Percentiles rank a stretch among this genome's conserved stretches.
phyloP scores from a whole-genome alignment of 371 early-diverging fungal species.

The Mucor piriformis region DNA sequence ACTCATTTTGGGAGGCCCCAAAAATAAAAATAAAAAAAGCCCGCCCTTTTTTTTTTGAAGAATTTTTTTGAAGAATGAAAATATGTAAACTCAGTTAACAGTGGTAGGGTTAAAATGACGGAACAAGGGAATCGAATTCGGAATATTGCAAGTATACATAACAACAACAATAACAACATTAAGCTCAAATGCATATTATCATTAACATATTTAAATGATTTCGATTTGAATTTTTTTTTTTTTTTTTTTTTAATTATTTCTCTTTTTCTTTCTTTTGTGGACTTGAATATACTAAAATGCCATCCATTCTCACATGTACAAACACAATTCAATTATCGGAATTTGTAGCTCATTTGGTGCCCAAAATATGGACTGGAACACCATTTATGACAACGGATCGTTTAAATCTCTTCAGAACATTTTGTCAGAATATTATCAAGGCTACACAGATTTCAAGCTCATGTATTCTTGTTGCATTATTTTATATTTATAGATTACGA shows the following conservation, averaged over 20 bases:
- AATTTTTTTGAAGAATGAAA: slow-evolving; percentile 1
- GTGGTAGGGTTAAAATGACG: not conserved
- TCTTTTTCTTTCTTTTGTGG: not conserved
- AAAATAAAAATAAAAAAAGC: slow-evolving; percentile 11
- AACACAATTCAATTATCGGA: slow-evolving; percentile 43
- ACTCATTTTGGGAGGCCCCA: slow-evolving; percentile 7
- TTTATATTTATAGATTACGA: slow-evolving; percentile 39
- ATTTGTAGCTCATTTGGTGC: slow-evolving; percentile 49
- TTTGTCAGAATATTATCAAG: slow-evolving; percentile 52
- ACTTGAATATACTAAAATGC: slow-evolving; percentile 1
- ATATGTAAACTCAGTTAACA: slow-evolving; percentile 1
- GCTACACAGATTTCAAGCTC: slow-evolving; percentile 39
- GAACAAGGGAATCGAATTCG: not conserved
- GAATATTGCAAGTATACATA: not conserved
- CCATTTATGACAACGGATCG: slow-evolving; percentile 21
- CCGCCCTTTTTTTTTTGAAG: not conserved
- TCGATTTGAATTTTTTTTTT: not conserved
- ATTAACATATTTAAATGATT: not conserved
- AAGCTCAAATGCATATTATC: not conserved
- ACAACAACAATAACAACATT: not conserved
- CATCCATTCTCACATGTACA: slow-evolving; percentile 15
- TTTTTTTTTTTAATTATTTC: not conserved
- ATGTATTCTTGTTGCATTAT: slow-evolving; percentile 38
- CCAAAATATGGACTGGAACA: slow-evolving; percentile 50
- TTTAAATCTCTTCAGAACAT: slow-evolving; percentile 34